A percentile compares a stretch with the other conserved stretches of the same genome.
These are phyloP conservation scores for Kazachstania taianensis DNA, from an alignment of 805 yeast species.

Conservation along the genomic window DNA sequence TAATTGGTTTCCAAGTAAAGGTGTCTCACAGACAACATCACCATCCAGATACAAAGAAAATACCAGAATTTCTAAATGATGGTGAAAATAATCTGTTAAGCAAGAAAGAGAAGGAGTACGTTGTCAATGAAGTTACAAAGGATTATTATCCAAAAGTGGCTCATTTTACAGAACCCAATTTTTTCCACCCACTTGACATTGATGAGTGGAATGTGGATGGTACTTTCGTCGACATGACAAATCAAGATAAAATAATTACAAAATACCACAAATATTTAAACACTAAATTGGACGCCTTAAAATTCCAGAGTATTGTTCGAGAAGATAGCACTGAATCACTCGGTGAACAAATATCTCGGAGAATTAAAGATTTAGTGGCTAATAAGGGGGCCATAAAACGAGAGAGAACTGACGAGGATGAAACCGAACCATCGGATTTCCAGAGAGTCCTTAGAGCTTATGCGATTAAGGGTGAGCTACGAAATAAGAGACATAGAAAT, in stretches of 20 bases:
- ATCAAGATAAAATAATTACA: constrained; percentile 8
- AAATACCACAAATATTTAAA: constrained; percentile 17
- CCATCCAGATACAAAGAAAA: constrained; percentile 10
- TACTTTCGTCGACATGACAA: constrained; percentile 20
- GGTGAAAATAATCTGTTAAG: constrained; percentile 9
- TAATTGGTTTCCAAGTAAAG: constrained; percentile 32
- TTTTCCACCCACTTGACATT: constrained; percentile 22
- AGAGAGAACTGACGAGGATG: constrained; percentile 1
- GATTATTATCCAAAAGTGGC: constrained; percentile 11
- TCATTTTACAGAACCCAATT: constrained; percentile 16
- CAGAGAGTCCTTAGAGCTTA: constrained; percentile 20
- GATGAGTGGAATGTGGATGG: constrained; percentile 31
- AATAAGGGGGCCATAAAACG: background rate
- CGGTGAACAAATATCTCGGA: constrained; percentile 6
- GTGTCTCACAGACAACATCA: constrained; percentile 32
- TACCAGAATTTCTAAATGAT: constrained; percentile 17
- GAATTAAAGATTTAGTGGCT: constrained; percentile 8
- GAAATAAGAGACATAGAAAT: no score
- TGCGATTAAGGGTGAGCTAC: constrained; percentile 13
- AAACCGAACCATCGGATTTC: constrained; percentile 6
- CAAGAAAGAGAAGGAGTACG: constrained; percentile 38
- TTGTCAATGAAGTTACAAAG: constrained; percentile 31
- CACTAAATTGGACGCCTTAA: constrained; percentile 20
- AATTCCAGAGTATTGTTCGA: constrained; percentile 13
- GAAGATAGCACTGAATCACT: constrained; percentile 3